Base-by-base conservation (phyloP, 2,329 filamentous ascomycete species). In the Penicillium digitatum region DNA sequence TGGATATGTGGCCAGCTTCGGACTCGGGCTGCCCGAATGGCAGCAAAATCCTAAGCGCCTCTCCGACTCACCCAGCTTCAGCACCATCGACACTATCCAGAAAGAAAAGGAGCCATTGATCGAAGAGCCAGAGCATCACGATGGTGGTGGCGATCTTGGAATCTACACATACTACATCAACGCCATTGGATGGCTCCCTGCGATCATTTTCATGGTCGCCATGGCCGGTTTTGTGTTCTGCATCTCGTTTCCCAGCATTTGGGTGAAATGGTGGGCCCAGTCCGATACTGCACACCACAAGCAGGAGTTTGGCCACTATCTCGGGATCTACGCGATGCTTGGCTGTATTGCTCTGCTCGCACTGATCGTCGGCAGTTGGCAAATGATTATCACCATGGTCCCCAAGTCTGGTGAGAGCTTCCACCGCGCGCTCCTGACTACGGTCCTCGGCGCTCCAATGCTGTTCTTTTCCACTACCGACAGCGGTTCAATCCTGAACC, bases 331-430 rank as follows among this genome's bases (percentile, higher is more conserved):
- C 58, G 69, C 66, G 29, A 73, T 74, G 70, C 66, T 75, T 18
- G 72, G 72, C 10, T 66, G 65, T 31, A n/a, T 73, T 7, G 70
- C 68, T 16, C 71, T 75, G 63, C 35, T 74, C 18, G 66, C 63
- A 49, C 66, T 76, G 5, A 63, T 75, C 34, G 53, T 70, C 4
- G 69, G 71, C 35, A 72, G 69, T 57, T 76, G 74, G 70, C 76
- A 80, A 65, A 71, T 82, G 58, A 77, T 82, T 44, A 77, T 82
- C 31, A 76, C 70, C 3, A 81, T 82, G 77, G 77, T 82, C 3
- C 80, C 80, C 3, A 75, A 74, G 29, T 81, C 79, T n/a, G 79
- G 78, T 4, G 72, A 76, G 51, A 72, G 62, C 40, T 79, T 83
- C 54, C 81, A 83, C 56, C 69, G 70, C 48, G 74, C 68, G 43